Evolutionary conservation across 352 stramenopile species (phyloP).

Genomic region (Paralagenidium karlingii): DNA sequence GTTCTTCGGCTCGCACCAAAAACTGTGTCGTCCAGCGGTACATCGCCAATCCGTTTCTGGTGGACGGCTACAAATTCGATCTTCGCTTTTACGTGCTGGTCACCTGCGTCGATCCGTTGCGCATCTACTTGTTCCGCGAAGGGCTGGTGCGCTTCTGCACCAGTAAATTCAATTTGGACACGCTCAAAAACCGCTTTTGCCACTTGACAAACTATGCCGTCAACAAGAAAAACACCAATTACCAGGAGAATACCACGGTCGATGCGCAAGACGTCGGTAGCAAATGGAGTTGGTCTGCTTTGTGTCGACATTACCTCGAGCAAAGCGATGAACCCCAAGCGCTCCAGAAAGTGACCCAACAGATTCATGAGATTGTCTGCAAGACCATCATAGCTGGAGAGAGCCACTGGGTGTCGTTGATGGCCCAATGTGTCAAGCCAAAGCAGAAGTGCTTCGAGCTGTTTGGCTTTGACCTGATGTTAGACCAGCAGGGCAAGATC

Average conservation of each 20-base stretch:
- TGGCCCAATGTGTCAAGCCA: slow-evolving; percentile 36
- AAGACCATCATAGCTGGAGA: slow-evolving; percentile 67
- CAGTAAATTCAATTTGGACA: slow-evolving; percentile 45
- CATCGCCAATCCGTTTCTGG: slow-evolving; percentile 50
- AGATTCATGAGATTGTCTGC: slow-evolving; percentile 43
- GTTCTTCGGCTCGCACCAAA: too few relatives aligned
- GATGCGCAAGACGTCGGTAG: slow-evolving; percentile 30
- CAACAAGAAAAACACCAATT: slow-evolving; percentile 47
- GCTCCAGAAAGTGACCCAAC: slow-evolving; percentile 10
- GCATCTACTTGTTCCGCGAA: slow-evolving; percentile 80
- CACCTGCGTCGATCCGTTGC: slow-evolving; percentile 74
- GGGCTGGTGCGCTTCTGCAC: slow-evolving; percentile 79
- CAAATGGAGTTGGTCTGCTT: slow-evolving; percentile 53
- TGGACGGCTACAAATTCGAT: slow-evolving; percentile 86
- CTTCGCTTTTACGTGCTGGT: slow-evolving; percentile 83
- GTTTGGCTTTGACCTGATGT: slow-evolving; percentile 68
- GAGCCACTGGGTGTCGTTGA: slow-evolving; percentile 38
- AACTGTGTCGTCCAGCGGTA: slow-evolving; percentile 74
- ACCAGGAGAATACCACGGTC: slow-evolving; percentile 41
- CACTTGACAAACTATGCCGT: slow-evolving; percentile 74
- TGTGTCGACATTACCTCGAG: slow-evolving; percentile 30
- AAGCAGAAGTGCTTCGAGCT: slow-evolving; percentile 47
- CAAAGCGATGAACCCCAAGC: slow-evolving; percentile 16
- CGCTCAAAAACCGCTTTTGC: slow-evolving; percentile 50
- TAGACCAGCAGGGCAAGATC: slow-evolving; percentile 33